Evolutionary conservation across 2,329 filamentous ascomycete genomes (phyloP), one percentile per base, ranked within the genome.

Genomic region (Alternaria ventricosa): DNA sequence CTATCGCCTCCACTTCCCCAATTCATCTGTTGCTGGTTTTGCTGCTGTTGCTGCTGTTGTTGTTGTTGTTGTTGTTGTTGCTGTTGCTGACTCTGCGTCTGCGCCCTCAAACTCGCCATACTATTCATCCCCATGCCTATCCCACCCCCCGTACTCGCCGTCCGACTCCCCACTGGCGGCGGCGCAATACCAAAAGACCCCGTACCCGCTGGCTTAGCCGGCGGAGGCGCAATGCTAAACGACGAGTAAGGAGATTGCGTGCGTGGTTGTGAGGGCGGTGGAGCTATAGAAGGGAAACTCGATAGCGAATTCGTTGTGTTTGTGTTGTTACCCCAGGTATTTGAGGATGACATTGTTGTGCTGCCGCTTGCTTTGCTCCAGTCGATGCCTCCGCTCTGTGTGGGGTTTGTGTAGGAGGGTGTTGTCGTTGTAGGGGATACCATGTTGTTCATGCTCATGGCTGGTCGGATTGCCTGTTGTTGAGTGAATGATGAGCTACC

Each of bases 221-320:
- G 77, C 6, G 80, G 78, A n/a, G 80, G 79, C n/a, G 78, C 75
- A 44, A 81, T 81, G 41, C 74, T 75, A 51, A 80, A 80, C 2
- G 74, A 67, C 13, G 79, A 77, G 36, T 78, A 80, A 5, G 76
- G 75, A 18, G 68, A 70, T 25, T 76, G 67, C 22, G 61, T 46
- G 28, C 69, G 67, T 15, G 66, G 28, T 18, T 72, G 71, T 20
- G 69, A 58, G 6, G 67, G 69, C 18, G 64, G 86, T 75, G 15
- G 84, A 79, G 87, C 87, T 87, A 78, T 87, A 84, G 60, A 88
- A 84, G 60, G 87, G 64, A 79, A 81, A 15, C 84, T 82, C 0
- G 83, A 79, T 6, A 74, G 64, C 5, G 64, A 62, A 55, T 63
- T 68, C 46, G 73, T 43, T 41, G 36, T 47, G 25, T 50, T 55